These are phyloP conservation scores for Pyrenochaeta sp. DNA, from an alignment of 2,329 filamentous ascomycete genomes.

Conservation along the genomic window DNA sequence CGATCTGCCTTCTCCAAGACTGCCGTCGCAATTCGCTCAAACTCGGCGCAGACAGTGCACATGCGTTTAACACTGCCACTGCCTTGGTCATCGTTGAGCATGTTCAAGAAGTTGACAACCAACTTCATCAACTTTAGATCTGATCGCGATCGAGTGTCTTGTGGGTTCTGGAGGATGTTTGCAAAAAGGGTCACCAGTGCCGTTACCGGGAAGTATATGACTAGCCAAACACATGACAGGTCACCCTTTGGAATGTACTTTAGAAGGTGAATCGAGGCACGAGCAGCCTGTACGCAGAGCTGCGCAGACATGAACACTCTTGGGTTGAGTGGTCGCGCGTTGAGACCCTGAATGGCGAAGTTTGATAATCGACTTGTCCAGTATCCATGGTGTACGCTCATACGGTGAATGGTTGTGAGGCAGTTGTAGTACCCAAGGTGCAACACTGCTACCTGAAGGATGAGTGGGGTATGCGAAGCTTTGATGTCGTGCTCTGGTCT, in stretches of 20 bases:
- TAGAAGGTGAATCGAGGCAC: conserved; percentile 90
- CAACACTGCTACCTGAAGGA: conserved; percentile 90
- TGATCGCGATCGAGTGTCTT: conserved; percentile 84
- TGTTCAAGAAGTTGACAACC: conserved; percentile 90
- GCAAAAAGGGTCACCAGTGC: conserved; percentile 94
- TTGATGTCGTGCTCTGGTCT: conserved; percentile 97
- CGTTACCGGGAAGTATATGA: conserved; percentile 95
- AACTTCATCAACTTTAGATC: conserved; percentile 91
- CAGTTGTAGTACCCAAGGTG: conserved; percentile 99
- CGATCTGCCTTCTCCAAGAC: conserved; percentile 92
- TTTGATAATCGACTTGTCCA: conserved; percentile 96
- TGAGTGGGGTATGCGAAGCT: conserved; percentile 88
- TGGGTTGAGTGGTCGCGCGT: conserved; percentile 88
- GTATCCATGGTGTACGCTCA: conserved; percentile 97
- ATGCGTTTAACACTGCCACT: conserved; percentile 92
- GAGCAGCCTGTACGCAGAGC: conserved; percentile 88
- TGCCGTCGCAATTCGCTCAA: conserved; percentile 89
- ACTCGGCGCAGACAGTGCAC: conserved; percentile 93
- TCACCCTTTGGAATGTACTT: conserved; percentile 97
- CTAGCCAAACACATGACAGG: conserved; percentile 93
- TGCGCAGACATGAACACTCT: conserved; percentile 93
- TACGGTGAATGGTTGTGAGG: conserved; percentile 94
- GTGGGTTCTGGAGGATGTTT: conserved; percentile 93
- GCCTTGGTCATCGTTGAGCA: conserved; percentile 86
- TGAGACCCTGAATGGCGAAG: conserved; percentile 92